Evolutionary conservation across 441 rosid species (phyloP).

Genomic region (Erysimum cheiri): DNA sequence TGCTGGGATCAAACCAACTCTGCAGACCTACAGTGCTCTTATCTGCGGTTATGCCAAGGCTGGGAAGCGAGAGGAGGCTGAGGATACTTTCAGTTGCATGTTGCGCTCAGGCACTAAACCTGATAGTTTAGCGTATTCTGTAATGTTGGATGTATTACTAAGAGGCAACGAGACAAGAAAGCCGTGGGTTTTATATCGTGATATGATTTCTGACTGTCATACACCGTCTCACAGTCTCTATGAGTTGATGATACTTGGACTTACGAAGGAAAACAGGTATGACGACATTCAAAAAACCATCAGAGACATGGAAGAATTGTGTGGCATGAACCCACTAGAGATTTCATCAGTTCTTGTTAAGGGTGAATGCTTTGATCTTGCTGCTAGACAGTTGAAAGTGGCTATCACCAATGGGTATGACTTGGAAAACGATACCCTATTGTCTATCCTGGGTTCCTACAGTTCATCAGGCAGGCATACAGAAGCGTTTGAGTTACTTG

Average conservation of each 20-base stretch:
- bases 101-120: slow-evolving; percentile 78
- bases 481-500: slow-evolving; percentile 89
- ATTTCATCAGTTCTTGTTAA: slow-evolving; percentile 80
- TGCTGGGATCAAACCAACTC: slow-evolving; percentile 77
- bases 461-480: slow-evolving; percentile 76
- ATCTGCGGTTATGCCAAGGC: slow-evolving; percentile 97
- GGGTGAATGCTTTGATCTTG: slow-evolving; percentile 86
- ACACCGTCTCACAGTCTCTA: slow-evolving; percentile 64
- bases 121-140: slow-evolving; percentile 83
- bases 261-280: slow-evolving; percentile 58
- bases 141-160: slow-evolving; percentile 81
- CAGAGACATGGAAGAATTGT: slow-evolving; percentile 73
- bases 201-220: slow-evolving; percentile 73
- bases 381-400: slow-evolving; percentile 68
- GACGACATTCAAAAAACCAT: slow-evolving; percentile 69
- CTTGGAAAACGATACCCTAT: slow-evolving; percentile 60
- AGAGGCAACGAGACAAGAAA: slow-evolving; percentile 67
- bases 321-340: slow-evolving; percentile 67
- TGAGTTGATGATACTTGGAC: slow-evolving; percentile 61
- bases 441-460: slow-evolving; percentile 77
- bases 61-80: slow-evolving; percentile 83
- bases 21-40: slow-evolving; percentile 91
- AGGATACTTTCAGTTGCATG: slow-evolving; percentile 81
- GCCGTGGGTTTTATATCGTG: slow-evolving; percentile 65
- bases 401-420: slow-evolving; percentile 63